phyloP scores from a whole-genome alignment of 768 basidiomycete species.

The Mycena crocata region DNA sequence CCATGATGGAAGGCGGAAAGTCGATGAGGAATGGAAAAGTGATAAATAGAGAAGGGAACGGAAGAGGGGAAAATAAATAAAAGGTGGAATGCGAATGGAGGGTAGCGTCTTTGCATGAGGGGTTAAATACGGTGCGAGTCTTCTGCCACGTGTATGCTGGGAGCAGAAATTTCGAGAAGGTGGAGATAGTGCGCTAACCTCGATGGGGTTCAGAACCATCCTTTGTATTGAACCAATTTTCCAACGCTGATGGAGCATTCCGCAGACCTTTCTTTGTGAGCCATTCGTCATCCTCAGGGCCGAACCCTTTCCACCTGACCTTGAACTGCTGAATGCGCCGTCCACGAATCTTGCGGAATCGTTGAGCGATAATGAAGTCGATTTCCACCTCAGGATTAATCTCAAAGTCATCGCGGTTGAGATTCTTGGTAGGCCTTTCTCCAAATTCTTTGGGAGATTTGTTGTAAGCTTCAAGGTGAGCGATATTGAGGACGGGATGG shows the following conservation, averaged over 20 bases:
- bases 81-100: no score
- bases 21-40: not conserved
- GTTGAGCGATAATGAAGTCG: constrained; percentile 38
- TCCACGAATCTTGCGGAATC: not conserved
- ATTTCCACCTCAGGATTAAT: constrained; percentile 37
- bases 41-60: not conserved
- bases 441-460: constrained; percentile 31
- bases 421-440: constrained; percentile 1
- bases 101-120: no score
- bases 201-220: not conserved
- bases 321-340: no score
- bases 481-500: constrained; percentile 37
- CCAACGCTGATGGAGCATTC: constrained; percentile 7
- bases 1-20: not conserved
- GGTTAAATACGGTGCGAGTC: not conserved
- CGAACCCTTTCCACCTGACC: no score
- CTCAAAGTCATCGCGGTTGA: constrained; percentile 20
- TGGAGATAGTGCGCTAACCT: not conserved
- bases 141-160: not conserved
- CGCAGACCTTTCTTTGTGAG: no score
- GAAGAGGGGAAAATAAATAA: not conserved
- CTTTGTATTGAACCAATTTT: not conserved
- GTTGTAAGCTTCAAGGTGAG: constrained; percentile 36
- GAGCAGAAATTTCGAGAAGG: not conserved
- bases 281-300: no score